phyloP scores from a whole-genome alignment of 345 rosid genomes.

The Odontarrhena argentea region DNA sequence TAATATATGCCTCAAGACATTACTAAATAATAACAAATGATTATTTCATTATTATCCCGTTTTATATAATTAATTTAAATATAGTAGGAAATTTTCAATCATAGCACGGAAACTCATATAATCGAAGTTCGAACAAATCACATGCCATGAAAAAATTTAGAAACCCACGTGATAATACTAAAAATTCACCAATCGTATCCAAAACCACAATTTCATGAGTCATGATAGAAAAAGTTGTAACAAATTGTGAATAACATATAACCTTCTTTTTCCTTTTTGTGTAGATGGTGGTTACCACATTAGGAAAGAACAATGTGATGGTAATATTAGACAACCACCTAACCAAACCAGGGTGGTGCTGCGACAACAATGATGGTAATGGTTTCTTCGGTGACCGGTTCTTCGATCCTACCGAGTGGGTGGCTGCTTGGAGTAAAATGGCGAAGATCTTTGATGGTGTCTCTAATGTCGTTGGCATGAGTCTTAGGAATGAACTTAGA shows the following conservation, averaged over 20 bases:
- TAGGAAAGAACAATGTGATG: slow-evolving; percentile 72
- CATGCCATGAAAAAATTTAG: slow-evolving; percentile 13
- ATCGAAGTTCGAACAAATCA: background rate
- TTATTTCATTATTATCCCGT: background rate
- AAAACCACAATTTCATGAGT: background rate
- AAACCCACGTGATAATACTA: slow-evolving; percentile 10
- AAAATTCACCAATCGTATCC: slow-evolving; percentile 9
- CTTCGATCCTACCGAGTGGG: slow-evolving; percentile 77
- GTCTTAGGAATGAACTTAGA: slow-evolving; percentile 93
- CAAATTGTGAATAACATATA: slow-evolving; percentile 13
- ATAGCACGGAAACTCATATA: background rate
- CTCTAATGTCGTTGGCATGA: slow-evolving; percentile 79
- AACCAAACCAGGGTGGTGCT: slow-evolving; percentile 95
- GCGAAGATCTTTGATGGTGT: slow-evolving; percentile 68
- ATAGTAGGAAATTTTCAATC: background rate
- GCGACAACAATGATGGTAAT: slow-evolving; percentile 69
- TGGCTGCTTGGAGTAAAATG: slow-evolving; percentile 63
- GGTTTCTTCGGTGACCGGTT: slow-evolving; percentile 93
- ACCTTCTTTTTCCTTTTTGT: background rate
- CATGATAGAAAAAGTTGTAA: background rate
- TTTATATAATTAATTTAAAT: background rate
- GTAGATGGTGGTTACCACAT: slow-evolving; percentile 80
- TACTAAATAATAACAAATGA: background rate
- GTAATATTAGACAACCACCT: slow-evolving; percentile 92
- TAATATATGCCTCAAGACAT: background rate